Evolutionary conservation across 2,329 filamentous ascomycete genomes (phyloP), one percentile per base, ranked within the genome.

Genomic region (Blastomyces gilchristii): DNA sequence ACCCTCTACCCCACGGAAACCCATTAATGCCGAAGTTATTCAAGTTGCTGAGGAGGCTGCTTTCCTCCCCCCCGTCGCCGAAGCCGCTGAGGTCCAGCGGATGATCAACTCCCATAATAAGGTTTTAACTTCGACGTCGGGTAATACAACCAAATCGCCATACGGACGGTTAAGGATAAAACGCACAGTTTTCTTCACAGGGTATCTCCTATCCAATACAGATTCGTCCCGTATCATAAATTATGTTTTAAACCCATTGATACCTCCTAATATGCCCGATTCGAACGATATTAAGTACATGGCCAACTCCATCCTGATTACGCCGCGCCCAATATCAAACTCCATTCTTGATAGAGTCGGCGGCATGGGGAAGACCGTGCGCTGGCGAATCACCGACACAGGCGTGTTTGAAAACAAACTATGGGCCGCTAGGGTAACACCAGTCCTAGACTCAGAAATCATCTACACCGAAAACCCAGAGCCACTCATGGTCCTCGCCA

Each of bases 251-350:
- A 72, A 70, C n/a, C 85, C 87, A 39, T 76, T 85, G 60, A 78
- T 90, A 25, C 87, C 87, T 3, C 71, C 79, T 3, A 82, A 83
- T 63, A 78, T 86, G 62, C 80, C 85, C 37, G 85, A 88, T 58
- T 75, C 76, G 60, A 81, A 83, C 61, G 90, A 95, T 60, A 79
- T 96, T 67, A 91, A 90, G 67, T 85, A 86, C 65, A 87, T 96
- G 69, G 92, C 88, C 56, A 96, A 95, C 76, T 93, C 88, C 75
- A 92, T 99, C 69, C 82, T 97, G 70, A 97, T 99, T 71, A 89
- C 88, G 47, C 87, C 91, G 0, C 86, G 89, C 12, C 86, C 88
- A 0, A 90, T 88, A 59, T 85, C 88, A 2, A 80, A 83, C 60
- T 83, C 82, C 67, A 87, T 95, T 28, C 78, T 97, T 41, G 83